phyloP scores from a whole-genome alignment of 108 stramenopile species.

The Phaeodactylum tricornutum region DNA sequence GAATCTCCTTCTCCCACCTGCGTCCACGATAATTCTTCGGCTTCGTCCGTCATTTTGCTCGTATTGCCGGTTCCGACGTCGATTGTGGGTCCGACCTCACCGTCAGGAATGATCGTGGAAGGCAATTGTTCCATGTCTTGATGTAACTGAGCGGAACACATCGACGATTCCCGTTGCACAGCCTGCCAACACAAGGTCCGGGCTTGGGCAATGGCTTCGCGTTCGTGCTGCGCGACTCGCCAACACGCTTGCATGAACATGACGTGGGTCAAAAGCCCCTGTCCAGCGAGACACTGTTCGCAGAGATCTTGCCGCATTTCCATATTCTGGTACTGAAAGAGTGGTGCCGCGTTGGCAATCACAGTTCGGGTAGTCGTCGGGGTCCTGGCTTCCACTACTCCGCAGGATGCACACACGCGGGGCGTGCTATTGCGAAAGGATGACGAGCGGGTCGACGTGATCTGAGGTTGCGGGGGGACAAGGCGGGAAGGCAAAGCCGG shows the following conservation, averaged over 20 bases:
- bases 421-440: too few species aligned
- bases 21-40: too few species aligned
- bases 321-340: slow-evolving; percentile 66
- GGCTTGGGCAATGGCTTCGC: slow-evolving; percentile 32
- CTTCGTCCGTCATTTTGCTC: not conserved
- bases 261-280: slow-evolving; percentile 61
- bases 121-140: not conserved
- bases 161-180: slow-evolving; percentile 5
- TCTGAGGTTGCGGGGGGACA: too few species aligned
- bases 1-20: too few species aligned
- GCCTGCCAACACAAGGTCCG: slow-evolving; percentile 15
- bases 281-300: slow-evolving; percentile 44
- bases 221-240: slow-evolving; percentile 41
- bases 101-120: too few species aligned
- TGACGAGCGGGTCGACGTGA: too few species aligned
- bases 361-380: slow-evolving; percentile 11
- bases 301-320: slow-evolving; percentile 60
- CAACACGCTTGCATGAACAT: slow-evolving; percentile 42
- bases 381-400: slow-evolving; percentile 6
- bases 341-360: slow-evolving; percentile 31
- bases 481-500: too few species aligned
- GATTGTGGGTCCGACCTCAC: not conserved
- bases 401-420: slow-evolving; percentile 30
- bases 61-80: not conserved
- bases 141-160: not conserved